Conservation (phyloP, 345 rosid genomes). For the Eutrema yunnanense region DNA sequence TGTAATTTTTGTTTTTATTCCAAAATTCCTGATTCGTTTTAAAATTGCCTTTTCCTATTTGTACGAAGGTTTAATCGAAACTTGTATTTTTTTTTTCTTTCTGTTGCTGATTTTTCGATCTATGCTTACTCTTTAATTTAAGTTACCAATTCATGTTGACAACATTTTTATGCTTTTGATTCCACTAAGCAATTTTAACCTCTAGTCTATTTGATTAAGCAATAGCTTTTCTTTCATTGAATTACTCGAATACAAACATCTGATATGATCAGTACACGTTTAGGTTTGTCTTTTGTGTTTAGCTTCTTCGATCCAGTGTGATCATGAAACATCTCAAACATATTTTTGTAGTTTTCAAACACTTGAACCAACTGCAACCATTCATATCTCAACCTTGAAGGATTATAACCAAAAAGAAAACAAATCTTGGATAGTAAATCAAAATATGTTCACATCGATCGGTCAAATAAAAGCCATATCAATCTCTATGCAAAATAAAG, state of each 20-base stretch:
- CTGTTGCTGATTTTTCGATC: not conserved
- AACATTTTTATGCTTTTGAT: no score
- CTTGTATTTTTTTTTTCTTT: not conserved
- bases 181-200: not conserved
- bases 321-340: not conserved
- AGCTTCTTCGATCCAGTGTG: not conserved
- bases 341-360: not conserved
- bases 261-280: no score
- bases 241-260: not conserved
- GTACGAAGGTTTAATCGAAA: constrained; percentile 24
- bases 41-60: constrained; percentile 18
- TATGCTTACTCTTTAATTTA: not conserved
- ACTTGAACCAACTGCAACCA: not conserved
- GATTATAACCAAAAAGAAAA: not conserved
- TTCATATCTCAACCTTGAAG: not conserved
- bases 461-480: not conserved
- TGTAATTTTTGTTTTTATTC: constrained; percentile 21
- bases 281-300: not conserved
- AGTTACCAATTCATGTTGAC: not conserved
- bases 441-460: not conserved
- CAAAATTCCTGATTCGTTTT: constrained; percentile 3
- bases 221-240: not conserved
- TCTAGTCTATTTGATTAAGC: not conserved
- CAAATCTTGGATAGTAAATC: not conserved
- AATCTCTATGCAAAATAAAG: not conserved